phyloP scores from a whole-genome alignment of 2,329 filamentous ascomycete genomes.

The Cordyceps fumosorosea region DNA sequence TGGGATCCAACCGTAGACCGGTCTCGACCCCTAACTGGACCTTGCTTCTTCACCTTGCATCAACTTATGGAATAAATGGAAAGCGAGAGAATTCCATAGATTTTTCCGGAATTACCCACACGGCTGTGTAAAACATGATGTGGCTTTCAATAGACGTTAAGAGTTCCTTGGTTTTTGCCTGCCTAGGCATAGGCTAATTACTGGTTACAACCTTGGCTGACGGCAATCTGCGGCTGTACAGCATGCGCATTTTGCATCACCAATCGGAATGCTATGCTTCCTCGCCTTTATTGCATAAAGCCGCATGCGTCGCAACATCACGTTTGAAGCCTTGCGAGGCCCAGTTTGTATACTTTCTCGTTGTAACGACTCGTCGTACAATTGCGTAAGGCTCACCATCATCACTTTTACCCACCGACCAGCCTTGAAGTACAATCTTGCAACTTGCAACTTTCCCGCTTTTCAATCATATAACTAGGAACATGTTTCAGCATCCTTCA shows the following conservation, averaged over 20 bases:
- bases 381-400: no score
- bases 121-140: neutral
- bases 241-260: neutral
- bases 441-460: no score
- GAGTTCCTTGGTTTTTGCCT: neutral
- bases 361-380: neutral
- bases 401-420: no score
- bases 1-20: neutral
- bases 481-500: neutral
- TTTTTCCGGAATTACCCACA: neutral
- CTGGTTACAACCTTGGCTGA: neutral
- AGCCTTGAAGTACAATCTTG: no score
- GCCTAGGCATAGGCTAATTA: no score
- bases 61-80: neutral
- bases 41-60: neutral
- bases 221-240: slow-evolving; percentile 1
- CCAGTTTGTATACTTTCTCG: no score
- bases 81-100: neutral
- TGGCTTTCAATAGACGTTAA: neutral
- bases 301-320: neutral
- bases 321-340: no score
- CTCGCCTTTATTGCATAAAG: neutral
- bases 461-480: neutral
- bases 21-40: neutral
- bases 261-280: neutral